These are phyloP conservation scores for Senna siamea DNA, from an alignment of 306 rosid species.

Conservation along the genomic window DNA sequence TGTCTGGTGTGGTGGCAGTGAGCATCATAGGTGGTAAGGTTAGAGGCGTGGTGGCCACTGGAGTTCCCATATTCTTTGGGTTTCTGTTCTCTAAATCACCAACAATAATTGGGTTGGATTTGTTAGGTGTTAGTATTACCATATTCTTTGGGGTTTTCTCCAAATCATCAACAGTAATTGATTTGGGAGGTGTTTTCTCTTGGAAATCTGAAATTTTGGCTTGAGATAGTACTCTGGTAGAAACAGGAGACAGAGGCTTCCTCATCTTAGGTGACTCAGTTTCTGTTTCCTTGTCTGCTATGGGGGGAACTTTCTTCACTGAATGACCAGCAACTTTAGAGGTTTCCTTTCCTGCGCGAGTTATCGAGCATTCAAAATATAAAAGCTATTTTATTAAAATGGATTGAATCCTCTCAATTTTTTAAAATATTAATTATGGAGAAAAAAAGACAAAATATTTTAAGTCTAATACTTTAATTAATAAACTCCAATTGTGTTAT, in stretches of 20 bases:
- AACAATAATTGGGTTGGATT: too few species aligned
- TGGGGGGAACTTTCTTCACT: conserved; percentile 32
- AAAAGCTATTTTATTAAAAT: too few species aligned
- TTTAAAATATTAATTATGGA: too few species aligned
- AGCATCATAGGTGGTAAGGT: conserved; percentile 58
- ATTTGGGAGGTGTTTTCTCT: conserved; percentile 47
- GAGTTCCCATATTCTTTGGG: conserved; percentile 52
- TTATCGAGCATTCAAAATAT: conserved; percentile 2
- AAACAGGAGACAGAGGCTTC: conserved; percentile 70
- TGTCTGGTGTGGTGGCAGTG: conserved; percentile 57
- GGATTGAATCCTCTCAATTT: too few species aligned
- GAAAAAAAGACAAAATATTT: too few species aligned
- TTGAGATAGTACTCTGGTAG: too few species aligned
- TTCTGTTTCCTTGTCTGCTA: conserved; percentile 39
- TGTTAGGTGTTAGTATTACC: too few species aligned
- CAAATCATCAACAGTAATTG: conserved; percentile 38
- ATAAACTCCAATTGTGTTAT: too few species aligned
- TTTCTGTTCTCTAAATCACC: too few species aligned
- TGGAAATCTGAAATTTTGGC: conserved; percentile 43
- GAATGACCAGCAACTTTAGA: conserved; percentile 43
- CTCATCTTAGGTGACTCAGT: conserved; percentile 41
- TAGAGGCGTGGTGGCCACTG: conserved; percentile 60
- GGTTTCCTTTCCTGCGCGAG: conserved; percentile 47
- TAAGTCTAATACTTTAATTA: too few species aligned
- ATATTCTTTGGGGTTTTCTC: too few species aligned